A percentile compares a stretch with the other conserved stretches of the same genome.
These are phyloP conservation scores for Naganishia antarctica DNA, from an alignment of 768 basidiomycete species.

Conservation along the genomic window DNA sequence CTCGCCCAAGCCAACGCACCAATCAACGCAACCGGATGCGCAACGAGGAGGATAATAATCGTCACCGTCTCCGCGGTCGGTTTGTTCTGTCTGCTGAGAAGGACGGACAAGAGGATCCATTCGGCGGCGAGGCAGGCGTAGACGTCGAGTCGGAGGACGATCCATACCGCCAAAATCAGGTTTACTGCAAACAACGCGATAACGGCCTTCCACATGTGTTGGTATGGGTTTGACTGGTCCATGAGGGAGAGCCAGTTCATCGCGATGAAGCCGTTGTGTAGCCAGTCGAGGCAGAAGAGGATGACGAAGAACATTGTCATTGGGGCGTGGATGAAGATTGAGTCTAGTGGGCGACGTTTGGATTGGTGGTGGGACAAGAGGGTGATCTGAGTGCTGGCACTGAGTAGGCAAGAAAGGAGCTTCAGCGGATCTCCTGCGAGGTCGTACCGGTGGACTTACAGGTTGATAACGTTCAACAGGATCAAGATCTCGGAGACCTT, in stretches of 20 bases:
- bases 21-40: slow-evolving; percentile 48
- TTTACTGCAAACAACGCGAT: slow-evolving; percentile 65
- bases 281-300: slow-evolving; percentile 61
- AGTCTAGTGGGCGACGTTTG: slow-evolving; percentile 61
- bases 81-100: slow-evolving; percentile 30
- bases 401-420: slow-evolving; percentile 19
- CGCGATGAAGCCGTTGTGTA: slow-evolving; percentile 62
- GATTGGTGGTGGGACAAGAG: slow-evolving; percentile 62
- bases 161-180: slow-evolving; percentile 47
- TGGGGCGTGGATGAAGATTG: slow-evolving; percentile 79
- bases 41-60: slow-evolving; percentile 48
- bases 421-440: no score
- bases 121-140: slow-evolving; percentile 34
- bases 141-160: slow-evolving; percentile 41
- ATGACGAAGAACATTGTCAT: slow-evolving; percentile 55
- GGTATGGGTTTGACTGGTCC: slow-evolving; percentile 55
- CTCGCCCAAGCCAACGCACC: slow-evolving; percentile 47
- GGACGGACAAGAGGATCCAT: slow-evolving; percentile 35
- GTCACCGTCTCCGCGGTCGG: slow-evolving; percentile 49
- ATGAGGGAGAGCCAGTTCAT: slow-evolving; percentile 63
- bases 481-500: slow-evolving; percentile 68
- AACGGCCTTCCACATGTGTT: slow-evolving; percentile 69
- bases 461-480: slow-evolving; percentile 63
- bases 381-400: slow-evolving; percentile 70
- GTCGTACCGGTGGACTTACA: no score